A percentile compares a stretch with the other conserved stretches of the same genome.
Evolutionary conservation across 108 stramenopile genomes (phyloP).

Genomic region (Epipyxis sp.): DNA sequence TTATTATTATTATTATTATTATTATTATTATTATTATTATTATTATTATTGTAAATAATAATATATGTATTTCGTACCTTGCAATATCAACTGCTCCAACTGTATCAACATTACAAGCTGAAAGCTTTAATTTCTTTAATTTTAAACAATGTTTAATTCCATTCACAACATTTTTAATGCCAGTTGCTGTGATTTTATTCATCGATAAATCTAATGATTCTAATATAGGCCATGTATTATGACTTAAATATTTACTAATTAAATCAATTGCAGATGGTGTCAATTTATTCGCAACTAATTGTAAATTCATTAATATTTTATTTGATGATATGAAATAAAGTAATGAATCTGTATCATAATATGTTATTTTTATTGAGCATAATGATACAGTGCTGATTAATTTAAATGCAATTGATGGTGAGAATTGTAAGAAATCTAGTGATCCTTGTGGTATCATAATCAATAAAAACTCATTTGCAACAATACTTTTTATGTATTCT

Average conservation of each 20-base stretch:
- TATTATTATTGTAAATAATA: too few relatives aligned
- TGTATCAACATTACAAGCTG: neutral
- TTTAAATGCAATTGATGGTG: neutral
- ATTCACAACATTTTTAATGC: too few relatives aligned
- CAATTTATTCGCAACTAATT: neutral
- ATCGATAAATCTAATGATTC: neutral
- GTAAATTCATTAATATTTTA: neutral
- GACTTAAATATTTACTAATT: neutral
- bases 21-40: too few relatives aligned
- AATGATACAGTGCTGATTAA: neutral
- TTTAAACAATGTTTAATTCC: too few relatives aligned
- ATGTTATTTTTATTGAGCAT: neutral
- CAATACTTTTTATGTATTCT: neutral
- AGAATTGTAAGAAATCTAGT: neutral
- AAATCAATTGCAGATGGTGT: neutral
- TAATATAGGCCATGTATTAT: neutral
- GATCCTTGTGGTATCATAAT: neutral
- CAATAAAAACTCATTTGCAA: neutral
- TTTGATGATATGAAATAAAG: conserved; percentile 12
- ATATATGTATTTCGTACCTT: too few relatives aligned
- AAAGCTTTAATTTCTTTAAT: too few relatives aligned
- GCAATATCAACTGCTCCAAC: neutral
- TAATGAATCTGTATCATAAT: conserved; percentile 1
- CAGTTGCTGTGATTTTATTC: too few relatives aligned
- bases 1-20: too few relatives aligned